phyloP scores from a whole-genome alignment of 495 filamentous ascomycete species.

The Chaetomium fimeti region DNA sequence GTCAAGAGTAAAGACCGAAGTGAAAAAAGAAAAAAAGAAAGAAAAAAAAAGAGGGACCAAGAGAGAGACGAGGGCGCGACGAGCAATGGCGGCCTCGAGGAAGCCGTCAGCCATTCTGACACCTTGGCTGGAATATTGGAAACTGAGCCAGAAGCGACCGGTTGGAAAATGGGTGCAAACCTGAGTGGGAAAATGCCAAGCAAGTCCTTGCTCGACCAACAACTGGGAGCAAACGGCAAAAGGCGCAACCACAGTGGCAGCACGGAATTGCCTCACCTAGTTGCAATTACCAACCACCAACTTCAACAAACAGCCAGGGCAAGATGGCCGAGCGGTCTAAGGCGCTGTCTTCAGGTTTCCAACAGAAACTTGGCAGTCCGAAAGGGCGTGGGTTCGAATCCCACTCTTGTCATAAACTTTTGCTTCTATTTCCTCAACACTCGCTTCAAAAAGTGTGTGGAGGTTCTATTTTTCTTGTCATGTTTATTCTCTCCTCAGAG shows the following conservation, averaged over 20 bases:
- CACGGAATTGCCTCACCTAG: neutral
- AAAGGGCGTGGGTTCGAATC: slow-evolving; percentile 43
- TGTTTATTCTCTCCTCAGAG: too few species aligned
- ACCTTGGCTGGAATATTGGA: slow-evolving; percentile 32
- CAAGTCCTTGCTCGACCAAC: too few species aligned
- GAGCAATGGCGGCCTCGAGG: slow-evolving; percentile 50
- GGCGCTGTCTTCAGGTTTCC: slow-evolving; percentile 25
- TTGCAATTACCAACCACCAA: too few species aligned
- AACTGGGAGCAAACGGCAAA: neutral
- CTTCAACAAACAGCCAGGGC: slow-evolving; percentile 15
- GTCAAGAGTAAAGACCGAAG: too few species aligned
- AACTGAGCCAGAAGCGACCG: too few species aligned
- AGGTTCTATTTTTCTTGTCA: neutral
- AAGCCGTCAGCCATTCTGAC: slow-evolving; percentile 55
- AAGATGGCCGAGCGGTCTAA: slow-evolving; percentile 31
- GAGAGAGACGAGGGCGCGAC: slow-evolving; percentile 40
- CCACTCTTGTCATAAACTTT: slow-evolving; percentile 36
- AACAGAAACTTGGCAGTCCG: slow-evolving; percentile 24
- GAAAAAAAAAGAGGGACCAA: neutral
- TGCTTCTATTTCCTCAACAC: neutral
- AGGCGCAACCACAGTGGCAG: too few species aligned
- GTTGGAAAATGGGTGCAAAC: too few species aligned
- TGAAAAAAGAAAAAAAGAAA: too few species aligned
- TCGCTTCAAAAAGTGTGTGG: neutral
- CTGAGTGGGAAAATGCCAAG: too few species aligned